A percentile compares a stretch with the other conserved stretches of the same genome.
Conservation (phyloP, 2,329 filamentous ascomycete species). For the Coleophoma eucalyptorum region DNA sequence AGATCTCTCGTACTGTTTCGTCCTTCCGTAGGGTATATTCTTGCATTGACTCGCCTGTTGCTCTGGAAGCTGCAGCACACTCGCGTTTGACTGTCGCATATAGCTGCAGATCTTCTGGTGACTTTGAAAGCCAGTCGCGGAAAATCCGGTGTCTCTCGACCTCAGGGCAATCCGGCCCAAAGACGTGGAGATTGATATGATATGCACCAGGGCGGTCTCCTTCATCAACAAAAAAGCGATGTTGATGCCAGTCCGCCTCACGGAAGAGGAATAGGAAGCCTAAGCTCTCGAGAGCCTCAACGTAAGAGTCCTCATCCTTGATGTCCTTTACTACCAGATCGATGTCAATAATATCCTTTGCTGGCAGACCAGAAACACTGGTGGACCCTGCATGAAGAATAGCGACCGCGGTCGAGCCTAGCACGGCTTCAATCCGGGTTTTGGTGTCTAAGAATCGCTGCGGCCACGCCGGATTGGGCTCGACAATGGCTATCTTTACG, state of each 20-base stretch:
- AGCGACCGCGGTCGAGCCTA: slow-evolving; percentile 26
- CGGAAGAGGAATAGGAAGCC: slow-evolving; percentile 43
- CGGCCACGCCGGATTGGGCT: slow-evolving; percentile 34
- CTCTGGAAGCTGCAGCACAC: slow-evolving; percentile 25
- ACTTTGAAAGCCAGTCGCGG: slow-evolving; percentile 36
- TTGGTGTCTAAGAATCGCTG: slow-evolving; percentile 26
- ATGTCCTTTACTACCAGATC: slow-evolving; percentile 40
- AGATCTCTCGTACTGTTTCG: slow-evolving; percentile 33
- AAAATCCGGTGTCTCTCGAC: slow-evolving; percentile 39
- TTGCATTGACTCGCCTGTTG: slow-evolving; percentile 28
- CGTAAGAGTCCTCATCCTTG: slow-evolving; percentile 37
- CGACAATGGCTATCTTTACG: slow-evolving; percentile 27
- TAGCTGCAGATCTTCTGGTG: slow-evolving; percentile 32
- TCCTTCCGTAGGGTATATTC: slow-evolving; percentile 40
- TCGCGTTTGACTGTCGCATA: slow-evolving; percentile 37
- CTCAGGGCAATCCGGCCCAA: slow-evolving; percentile 37
- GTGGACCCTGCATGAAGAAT: slow-evolving; percentile 46
- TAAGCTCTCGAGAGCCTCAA: slow-evolving; percentile 34
- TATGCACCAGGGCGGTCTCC: slow-evolving; percentile 20
- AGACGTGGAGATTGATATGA: slow-evolving; percentile 45
- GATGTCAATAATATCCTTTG: slow-evolving; percentile 48
- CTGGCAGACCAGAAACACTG: slow-evolving; percentile 41
- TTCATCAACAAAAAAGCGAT: slow-evolving; percentile 38
- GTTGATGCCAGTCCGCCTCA: slow-evolving; percentile 43
- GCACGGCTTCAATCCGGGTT: slow-evolving; percentile 29